Conservation (phyloP, 2,329 filamentous ascomycete species). For the Cyclaneusma minus region DNA sequence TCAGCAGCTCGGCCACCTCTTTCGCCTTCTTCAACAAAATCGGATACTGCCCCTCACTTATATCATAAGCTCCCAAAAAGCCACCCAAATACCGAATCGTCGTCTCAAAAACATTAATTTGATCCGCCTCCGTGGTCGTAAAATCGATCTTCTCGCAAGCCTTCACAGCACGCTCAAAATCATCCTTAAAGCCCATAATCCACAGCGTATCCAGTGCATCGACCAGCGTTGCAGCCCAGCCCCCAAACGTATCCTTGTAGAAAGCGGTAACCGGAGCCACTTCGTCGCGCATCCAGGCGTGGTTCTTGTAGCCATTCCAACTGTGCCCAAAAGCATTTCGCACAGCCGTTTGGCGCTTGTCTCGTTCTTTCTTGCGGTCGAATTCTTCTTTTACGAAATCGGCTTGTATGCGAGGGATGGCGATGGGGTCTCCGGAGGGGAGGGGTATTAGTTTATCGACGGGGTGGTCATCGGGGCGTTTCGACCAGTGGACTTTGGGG, state of each 20-base stretch:
- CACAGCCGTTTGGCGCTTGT: too few species aligned
- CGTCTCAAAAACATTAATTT: conserved; percentile 54
- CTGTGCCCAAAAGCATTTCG: conserved; percentile 33
- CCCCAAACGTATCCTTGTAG: conserved; percentile 70
- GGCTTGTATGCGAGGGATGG: conserved; percentile 46
- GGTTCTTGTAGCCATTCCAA: conserved; percentile 68
- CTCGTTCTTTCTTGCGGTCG: too few species aligned
- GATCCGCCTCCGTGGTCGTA: conserved; percentile 30
- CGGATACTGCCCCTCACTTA: conserved; percentile 32
- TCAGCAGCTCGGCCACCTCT: conserved; percentile 48
- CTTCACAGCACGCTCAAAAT: conserved; percentile 64
- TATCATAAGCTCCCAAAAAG: conserved; percentile 43
- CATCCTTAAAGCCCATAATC: conserved; percentile 68
- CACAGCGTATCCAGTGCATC: conserved; percentile 72
- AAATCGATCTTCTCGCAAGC: conserved; percentile 67
- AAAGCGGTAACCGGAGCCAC: conserved; percentile 54
- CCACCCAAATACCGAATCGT: conserved; percentile 58
- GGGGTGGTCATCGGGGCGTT: conserved; percentile 39
- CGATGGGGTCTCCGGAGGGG: conserved; percentile 33
- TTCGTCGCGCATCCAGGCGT: conserved; percentile 80
- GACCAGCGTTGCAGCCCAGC: conserved; percentile 82
- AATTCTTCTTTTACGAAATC: conserved; percentile 7
- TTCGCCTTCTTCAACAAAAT: conserved; percentile 44
- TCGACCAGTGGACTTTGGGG: conserved; percentile 36
- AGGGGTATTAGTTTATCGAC: conserved; percentile 42